Evolutionary conservation across 202 grass and related monocot species (phyloP).

Genomic region (Digitaria exilis): DNA sequence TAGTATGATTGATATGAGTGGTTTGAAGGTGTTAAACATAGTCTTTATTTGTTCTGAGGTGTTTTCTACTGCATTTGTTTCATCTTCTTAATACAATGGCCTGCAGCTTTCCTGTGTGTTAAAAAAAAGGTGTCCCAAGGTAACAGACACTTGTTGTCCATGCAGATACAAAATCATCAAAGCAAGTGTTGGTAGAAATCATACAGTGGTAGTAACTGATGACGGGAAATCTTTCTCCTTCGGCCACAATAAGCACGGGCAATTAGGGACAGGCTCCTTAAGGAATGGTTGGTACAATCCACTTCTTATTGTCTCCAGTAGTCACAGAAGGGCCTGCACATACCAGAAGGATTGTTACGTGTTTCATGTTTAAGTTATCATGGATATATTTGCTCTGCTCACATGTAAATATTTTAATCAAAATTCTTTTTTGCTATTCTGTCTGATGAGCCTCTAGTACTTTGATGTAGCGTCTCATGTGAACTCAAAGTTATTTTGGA

Average conservation of each 20-base stretch:
- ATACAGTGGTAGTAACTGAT: constrained; percentile 86
- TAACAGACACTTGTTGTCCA: constrained; percentile 19
- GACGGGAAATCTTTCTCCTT: constrained; percentile 87
- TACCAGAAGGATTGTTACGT: neutral
- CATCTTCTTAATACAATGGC: too few relatives aligned
- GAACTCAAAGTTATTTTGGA: constrained; percentile 16
- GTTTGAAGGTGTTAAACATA: constrained; percentile 15
- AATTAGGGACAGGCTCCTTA: constrained; percentile 82
- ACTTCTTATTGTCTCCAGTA: constrained; percentile 13
- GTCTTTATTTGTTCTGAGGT: neutral
- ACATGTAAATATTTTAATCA: neutral
- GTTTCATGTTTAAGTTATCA: neutral
- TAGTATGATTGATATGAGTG: neutral
- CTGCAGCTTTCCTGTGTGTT: too few relatives aligned
- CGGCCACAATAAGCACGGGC: constrained; percentile 90
- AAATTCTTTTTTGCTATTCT: neutral
- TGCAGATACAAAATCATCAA: constrained; percentile 75
- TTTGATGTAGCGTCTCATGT: constrained; percentile 2
- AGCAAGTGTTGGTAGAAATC: constrained; percentile 82
- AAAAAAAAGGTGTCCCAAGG: neutral
- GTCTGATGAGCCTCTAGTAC: neutral
- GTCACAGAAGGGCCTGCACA: constrained; percentile 24
- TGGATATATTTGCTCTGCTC: neutral
- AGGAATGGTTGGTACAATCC: constrained; percentile 62
- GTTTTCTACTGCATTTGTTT: too few relatives aligned